These are phyloP conservation scores for Globisporangium radiosum DNA, from an alignment of 352 stramenopile genomes.

Conservation along the genomic window DNA sequence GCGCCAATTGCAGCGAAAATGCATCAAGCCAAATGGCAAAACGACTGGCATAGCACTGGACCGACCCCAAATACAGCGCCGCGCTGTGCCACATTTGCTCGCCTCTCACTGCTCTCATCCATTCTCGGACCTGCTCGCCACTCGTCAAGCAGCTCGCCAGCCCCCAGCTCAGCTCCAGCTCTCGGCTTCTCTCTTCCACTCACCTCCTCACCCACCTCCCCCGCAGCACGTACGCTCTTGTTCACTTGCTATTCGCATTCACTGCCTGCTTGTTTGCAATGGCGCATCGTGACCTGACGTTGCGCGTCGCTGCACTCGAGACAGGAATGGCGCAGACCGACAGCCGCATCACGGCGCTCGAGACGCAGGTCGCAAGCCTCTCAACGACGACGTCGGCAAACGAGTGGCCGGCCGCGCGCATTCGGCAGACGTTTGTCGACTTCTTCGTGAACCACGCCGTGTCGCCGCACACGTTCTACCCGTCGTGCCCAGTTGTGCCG, in stretches of 20 bases:
- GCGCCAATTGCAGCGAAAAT: no score
- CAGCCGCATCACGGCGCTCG: constrained; percentile 14
- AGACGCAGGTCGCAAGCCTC: constrained; percentile 14
- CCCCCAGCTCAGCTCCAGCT: no score
- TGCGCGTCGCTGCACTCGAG: constrained; percentile 24
- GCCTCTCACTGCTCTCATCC: no score
- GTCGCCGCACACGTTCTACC: constrained; percentile 91
- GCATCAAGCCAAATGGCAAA: no score
- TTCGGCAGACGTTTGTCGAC: constrained; percentile 96
- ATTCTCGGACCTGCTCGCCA: no score
- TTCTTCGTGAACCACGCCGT: constrained; percentile 91
- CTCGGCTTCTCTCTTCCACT: no score
- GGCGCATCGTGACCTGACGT: constrained; percentile 15
- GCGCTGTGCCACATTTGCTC: no score
- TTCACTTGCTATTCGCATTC: not conserved
- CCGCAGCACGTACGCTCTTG: not conserved
- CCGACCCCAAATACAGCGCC: no score
- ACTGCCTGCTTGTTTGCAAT: not conserved
- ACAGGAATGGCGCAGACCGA: constrained; percentile 20
- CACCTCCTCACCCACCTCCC: no score
- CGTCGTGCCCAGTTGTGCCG: constrained; percentile 94
- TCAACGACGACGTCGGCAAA: constrained; percentile 10
- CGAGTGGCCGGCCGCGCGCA: constrained; percentile 93
- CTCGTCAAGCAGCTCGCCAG: no score
- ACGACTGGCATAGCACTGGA: no score